phyloP scores from a whole-genome alignment of 352 stramenopile species.

The Phytophthora macrochlamydospora region DNA sequence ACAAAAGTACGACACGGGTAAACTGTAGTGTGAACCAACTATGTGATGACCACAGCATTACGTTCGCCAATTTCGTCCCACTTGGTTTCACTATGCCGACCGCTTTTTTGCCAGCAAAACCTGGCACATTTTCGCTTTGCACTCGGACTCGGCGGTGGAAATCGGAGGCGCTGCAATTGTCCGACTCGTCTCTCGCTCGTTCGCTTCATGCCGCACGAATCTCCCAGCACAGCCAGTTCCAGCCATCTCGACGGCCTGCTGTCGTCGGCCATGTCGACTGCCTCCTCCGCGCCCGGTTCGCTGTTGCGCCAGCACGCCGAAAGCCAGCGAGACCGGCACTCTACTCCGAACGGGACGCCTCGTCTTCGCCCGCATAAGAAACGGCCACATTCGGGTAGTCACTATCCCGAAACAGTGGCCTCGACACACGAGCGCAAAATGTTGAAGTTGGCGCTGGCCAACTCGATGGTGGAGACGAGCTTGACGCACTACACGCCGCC shows the following conservation, averaged over 20 bases:
- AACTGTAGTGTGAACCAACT: no score
- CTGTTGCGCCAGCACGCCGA: slow-evolving; percentile 27
- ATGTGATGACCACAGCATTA: no score
- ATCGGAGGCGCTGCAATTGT: background rate
- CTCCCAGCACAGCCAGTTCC: background rate
- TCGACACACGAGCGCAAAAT: slow-evolving; percentile 47
- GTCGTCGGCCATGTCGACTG: background rate
- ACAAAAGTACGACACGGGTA: no score
- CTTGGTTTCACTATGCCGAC: slow-evolving; percentile 1
- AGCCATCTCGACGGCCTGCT: background rate
- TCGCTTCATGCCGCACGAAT: slow-evolving; percentile 16
- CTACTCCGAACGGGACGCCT: slow-evolving; percentile 39
- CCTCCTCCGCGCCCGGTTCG: slow-evolving; percentile 13
- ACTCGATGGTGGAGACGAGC: slow-evolving; percentile 63
- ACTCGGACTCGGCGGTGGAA: background rate
- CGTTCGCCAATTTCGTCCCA: no score
- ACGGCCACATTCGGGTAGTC: slow-evolving; percentile 35
- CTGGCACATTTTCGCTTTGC: background rate
- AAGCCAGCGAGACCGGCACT: slow-evolving; percentile 18
- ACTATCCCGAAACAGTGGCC: slow-evolving; percentile 21
- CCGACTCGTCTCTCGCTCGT: background rate
- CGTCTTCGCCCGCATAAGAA: slow-evolving; percentile 35
- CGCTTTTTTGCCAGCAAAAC: background rate
- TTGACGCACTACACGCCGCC: slow-evolving; percentile 40
- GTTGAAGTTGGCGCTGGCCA: slow-evolving; percentile 66